These are phyloP conservation scores for Hymenoscyphus repandus DNA, from an alignment of 2,329 filamentous ascomycete genomes.

Conservation along the genomic window DNA sequence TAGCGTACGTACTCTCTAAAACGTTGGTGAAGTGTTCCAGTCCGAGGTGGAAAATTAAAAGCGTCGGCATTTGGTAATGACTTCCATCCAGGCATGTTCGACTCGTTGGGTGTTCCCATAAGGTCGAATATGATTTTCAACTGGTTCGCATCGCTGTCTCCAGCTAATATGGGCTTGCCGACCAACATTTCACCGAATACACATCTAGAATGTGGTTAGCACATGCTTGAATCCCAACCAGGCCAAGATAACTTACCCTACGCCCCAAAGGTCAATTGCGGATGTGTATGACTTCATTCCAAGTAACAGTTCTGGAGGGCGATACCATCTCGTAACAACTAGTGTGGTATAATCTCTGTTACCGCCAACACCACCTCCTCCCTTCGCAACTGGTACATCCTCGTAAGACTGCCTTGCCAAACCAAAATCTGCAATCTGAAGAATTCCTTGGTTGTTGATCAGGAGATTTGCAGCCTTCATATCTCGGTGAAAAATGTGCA, in stretches of 20 bases:
- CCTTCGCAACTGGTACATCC: constrained; percentile 66
- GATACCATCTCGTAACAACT: constrained; percentile 95
- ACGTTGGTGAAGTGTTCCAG: constrained; percentile 62
- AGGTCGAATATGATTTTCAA: constrained; percentile 91
- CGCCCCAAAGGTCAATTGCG: constrained; percentile 97
- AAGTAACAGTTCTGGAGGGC: constrained; percentile 86
- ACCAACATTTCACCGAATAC: constrained; percentile 98
- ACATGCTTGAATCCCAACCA: constrained; percentile 18
- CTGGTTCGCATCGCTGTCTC: constrained; percentile 84
- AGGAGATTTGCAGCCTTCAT: constrained; percentile 99
- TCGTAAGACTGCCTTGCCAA: constrained; percentile 92
- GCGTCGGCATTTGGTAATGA: constrained; percentile 75
- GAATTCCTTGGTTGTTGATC: constrained; percentile 87
- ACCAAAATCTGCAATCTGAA: constrained; percentile 97
- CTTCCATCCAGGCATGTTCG: constrained; percentile 90
- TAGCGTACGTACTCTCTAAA: constrained; percentile 61
- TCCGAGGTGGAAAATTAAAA: constrained; percentile 55
- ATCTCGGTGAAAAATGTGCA: constrained; percentile 86
- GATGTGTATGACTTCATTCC: constrained; percentile 90
- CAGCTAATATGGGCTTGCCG: constrained; percentile 85
- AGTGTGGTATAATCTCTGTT: constrained; percentile 90
- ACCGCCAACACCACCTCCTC: constrained; percentile 71
- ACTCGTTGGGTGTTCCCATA: constrained; percentile 82
- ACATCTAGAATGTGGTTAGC: constrained; percentile 51
- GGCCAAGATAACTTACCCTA: constrained; percentile 60